Conservation (phyloP, 768 basidiomycete species). For the Russula sp. region DNA sequence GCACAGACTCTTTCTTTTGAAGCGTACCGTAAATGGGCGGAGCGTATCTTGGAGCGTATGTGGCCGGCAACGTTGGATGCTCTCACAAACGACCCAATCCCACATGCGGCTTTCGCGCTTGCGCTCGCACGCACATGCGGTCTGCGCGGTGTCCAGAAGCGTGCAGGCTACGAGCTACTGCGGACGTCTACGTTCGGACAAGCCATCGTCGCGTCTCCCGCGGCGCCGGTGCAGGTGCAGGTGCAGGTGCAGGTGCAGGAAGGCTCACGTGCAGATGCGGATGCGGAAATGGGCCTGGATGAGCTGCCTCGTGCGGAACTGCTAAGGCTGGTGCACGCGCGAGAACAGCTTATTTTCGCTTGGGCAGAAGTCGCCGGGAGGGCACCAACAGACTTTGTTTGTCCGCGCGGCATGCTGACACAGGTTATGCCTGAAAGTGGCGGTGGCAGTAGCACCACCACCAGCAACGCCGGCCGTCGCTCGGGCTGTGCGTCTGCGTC, state of each 20-base stretch:
- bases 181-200: constrained; percentile 37
- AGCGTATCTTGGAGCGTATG: constrained; percentile 32
- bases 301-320: constrained; percentile 29
- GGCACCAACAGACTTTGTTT: constrained; percentile 29
- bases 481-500: constrained; percentile 24
- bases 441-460: neutral
- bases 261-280: neutral
- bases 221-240: neutral
- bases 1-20: constrained; percentile 39
- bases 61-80: constrained; percentile 35
- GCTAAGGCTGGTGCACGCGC: constrained; percentile 31
- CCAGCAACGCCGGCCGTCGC: neutral
- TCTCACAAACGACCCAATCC: constrained; percentile 28
- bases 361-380: constrained; percentile 31
- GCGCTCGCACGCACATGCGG: constrained; percentile 36
- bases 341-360: constrained; percentile 31
- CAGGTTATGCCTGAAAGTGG: neutral
- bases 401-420: constrained; percentile 15
- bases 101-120: constrained; percentile 37
- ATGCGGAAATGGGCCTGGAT: neutral
- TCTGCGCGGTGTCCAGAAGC: constrained; percentile 36
- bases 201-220: constrained; percentile 9
- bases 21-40: constrained; percentile 35
- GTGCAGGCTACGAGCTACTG: constrained; percentile 44
- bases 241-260: neutral